Conservation (phyloP, 2,329 filamentous ascomycete genomes). For the Beauveria brongniartii region DNA sequence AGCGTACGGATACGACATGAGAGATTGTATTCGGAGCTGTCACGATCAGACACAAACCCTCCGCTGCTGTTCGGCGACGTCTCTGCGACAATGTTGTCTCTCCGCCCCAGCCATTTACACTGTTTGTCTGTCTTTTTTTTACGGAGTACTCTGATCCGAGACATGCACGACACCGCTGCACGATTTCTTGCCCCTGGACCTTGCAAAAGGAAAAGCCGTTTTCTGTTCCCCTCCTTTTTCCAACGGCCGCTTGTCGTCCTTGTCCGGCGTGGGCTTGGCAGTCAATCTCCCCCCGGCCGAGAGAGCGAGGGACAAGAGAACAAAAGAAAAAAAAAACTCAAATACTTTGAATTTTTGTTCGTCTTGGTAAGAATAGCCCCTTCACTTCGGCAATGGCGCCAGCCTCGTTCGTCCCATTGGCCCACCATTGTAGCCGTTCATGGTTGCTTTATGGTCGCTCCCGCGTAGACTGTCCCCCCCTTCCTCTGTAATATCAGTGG, state of each 20-base stretch:
- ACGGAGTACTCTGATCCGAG: neutral
- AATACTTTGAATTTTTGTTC: neutral
- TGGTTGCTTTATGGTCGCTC: too few species aligned
- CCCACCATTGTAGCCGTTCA: too few species aligned
- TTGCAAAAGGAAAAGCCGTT: neutral
- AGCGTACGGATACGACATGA: too few species aligned
- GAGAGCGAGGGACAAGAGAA: neutral
- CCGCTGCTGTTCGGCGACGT: neutral
- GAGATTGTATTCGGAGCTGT: neutral
- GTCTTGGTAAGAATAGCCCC: too few species aligned
- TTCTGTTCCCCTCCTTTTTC: neutral
- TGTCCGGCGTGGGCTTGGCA: neutral
- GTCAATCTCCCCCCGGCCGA: neutral
- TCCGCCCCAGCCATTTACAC: neutral
- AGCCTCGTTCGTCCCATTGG: too few species aligned
- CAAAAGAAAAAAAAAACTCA: neutral
- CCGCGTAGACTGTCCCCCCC: too few species aligned
- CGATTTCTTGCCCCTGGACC: too few species aligned
- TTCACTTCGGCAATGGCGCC: too few species aligned
- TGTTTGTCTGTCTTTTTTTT: neutral
- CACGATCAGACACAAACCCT: neutral
- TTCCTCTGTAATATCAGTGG: too few species aligned
- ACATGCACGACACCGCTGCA: neutral
- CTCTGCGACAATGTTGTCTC: slow-evolving; percentile 6
- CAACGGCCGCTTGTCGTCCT: too few species aligned